These are phyloP conservation scores for Venturia effusa DNA, from an alignment of 2,329 filamentous ascomycete species.

Conservation along the genomic window DNA sequence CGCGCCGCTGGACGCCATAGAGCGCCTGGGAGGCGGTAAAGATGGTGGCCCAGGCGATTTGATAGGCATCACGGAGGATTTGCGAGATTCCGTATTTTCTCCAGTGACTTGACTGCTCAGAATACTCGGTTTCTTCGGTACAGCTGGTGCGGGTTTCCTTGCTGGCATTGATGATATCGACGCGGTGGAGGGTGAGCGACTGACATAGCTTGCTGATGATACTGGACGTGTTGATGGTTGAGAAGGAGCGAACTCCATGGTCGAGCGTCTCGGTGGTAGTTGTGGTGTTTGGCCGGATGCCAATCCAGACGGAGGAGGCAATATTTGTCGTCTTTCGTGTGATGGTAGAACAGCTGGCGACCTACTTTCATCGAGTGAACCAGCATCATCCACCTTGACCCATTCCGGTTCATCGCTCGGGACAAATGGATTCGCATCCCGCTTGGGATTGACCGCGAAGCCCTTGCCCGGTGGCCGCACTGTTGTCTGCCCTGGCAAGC, in stretches of 20 bases:
- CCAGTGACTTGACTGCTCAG: conserved; percentile 5
- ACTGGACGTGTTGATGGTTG: neutral
- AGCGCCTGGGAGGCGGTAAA: conserved; percentile 5
- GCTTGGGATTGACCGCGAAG: conserved; percentile 58
- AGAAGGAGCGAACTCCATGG: neutral
- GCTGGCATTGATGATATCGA: conserved; percentile 6
- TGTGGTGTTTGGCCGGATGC: neutral
- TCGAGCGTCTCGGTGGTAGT: conserved; percentile 4
- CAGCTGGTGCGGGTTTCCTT: conserved; percentile 24
- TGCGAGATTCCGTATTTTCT: neutral
- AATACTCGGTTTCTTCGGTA: conserved; percentile 20
- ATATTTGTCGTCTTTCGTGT: neutral
- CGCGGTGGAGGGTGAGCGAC: conserved; percentile 10
- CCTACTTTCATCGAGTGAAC: neutral
- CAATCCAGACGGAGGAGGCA: conserved; percentile 1
- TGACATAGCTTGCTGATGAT: neutral
- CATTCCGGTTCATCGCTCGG: conserved; percentile 70
- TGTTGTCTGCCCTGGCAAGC: conserved; percentile 63
- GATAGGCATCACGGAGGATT: neutral
- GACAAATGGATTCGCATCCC: conserved; percentile 73
- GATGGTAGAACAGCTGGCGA: neutral
- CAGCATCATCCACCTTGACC: conserved; percentile 43
- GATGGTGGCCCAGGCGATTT: conserved; percentile 7
- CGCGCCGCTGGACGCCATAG: neutral
- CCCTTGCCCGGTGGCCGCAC: conserved; percentile 54